Evolutionary conservation across 2,329 filamentous ascomycete genomes (phyloP).

Genomic region (Tolypocladium inflatum): DNA sequence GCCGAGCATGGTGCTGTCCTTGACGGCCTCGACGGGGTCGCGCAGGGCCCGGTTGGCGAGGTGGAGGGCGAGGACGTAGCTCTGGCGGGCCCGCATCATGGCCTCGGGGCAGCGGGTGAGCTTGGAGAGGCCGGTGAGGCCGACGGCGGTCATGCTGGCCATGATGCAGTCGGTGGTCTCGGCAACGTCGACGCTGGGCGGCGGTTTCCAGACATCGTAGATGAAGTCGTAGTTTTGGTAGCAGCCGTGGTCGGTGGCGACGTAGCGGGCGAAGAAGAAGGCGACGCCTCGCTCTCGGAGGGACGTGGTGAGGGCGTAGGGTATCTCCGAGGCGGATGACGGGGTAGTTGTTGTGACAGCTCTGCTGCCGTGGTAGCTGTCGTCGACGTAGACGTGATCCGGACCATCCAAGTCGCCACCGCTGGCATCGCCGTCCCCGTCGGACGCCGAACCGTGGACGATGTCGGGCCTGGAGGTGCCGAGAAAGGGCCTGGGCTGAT

Average conservation of each 20-base stretch:
- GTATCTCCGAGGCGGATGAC: conserved; percentile 1
- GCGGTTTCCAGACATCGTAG: conserved; percentile 41
- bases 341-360: neutral
- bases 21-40: conserved; percentile 30
- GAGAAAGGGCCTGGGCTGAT: conserved; percentile 1
- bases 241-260: conserved; percentile 34
- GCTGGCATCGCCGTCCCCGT: neutral
- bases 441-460: neutral
- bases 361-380: neutral
- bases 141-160: conserved; percentile 45
- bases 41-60: conserved; percentile 40
- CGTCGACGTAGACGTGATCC: neutral
- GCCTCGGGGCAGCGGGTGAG: conserved; percentile 30
- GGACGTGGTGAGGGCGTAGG: conserved; percentile 10
- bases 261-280: conserved; percentile 43
- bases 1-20: conserved; percentile 41
- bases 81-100: conserved; percentile 37
- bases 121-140: conserved; percentile 41
- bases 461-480: neutral
- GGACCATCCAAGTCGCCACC: neutral
- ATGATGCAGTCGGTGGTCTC: conserved; percentile 34
- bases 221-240: conserved; percentile 44
- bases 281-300: conserved; percentile 34
- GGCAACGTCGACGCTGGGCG: conserved; percentile 15
- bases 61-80: conserved; percentile 41